These are phyloP conservation scores for Phlebopus sp. DNA, from an alignment of 1,284 basidiomycete genomes.

Conservation along the genomic window DNA sequence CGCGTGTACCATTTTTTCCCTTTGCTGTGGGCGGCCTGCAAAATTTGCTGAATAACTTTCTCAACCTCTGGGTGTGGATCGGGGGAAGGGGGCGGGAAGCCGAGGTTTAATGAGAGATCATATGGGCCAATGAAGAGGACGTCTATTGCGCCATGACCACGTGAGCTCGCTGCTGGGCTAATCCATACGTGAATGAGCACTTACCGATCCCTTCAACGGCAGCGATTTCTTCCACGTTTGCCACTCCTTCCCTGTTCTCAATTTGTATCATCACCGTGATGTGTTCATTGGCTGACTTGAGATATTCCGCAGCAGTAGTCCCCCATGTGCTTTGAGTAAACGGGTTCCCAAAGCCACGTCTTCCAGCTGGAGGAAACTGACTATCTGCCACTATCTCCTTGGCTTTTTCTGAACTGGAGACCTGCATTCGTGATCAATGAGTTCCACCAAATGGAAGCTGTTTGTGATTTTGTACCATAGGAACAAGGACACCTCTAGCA, in stretches of 20 bases:
- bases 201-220: constrained; percentile 61
- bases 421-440: constrained; percentile 31
- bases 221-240: constrained; percentile 61
- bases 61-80: constrained; percentile 64
- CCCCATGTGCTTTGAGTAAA: constrained; percentile 59
- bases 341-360: constrained; percentile 60
- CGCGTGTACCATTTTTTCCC: constrained; percentile 63
- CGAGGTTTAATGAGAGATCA: constrained; percentile 60
- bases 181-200: constrained; percentile 11
- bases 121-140: constrained; percentile 68
- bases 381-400: constrained; percentile 51
- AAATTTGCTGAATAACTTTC: constrained; percentile 56
- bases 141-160: constrained; percentile 28
- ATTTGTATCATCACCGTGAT: constrained; percentile 66
- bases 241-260: constrained; percentile 57
- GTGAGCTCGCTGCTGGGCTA: background rate
- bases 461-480: constrained; percentile 46
- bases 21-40: constrained; percentile 49
- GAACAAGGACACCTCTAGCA: constrained; percentile 59
- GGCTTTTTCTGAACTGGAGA: constrained; percentile 57
- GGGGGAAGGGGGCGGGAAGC: constrained; percentile 56
- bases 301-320: constrained; percentile 48
- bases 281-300: constrained; percentile 53
- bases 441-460: background rate
- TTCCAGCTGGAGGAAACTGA: constrained; percentile 55